Base-by-base conservation (phyloP, 805 yeast genomes). In the Saccharomycopsis sp. region DNA sequence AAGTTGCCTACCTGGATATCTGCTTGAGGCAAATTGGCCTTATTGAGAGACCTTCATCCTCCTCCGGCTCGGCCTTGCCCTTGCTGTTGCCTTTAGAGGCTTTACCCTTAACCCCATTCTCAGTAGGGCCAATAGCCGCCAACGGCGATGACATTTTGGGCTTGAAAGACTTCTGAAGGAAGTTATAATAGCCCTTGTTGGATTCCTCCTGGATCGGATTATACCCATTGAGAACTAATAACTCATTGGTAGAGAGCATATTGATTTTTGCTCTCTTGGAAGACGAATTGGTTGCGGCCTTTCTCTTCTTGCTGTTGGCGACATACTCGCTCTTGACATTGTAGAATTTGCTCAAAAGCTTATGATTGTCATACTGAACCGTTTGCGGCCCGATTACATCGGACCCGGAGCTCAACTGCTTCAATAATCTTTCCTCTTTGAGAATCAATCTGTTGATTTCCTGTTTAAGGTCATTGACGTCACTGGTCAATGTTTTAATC, bases 401-500 rank as follows among this genome's bases (percentile, higher is more conserved):
- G 3, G 19, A 19, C 3, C 22, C 20, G 3, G 3, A 3, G 49
- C 22, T 19, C 29, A 59, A 52, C 19, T 34, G 9, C 2, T 29
- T n/a, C 12, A 61, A 20, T 24, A 56, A 12, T 41, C 51, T 41
- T 24, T 58, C 55, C 38, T 62, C 64, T 35, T 56, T 59, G 17
- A 55, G 34, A 9, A 62, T 52, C 59, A 62, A 56, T 44, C 53
- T 47, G 38, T 62, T 29, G 22, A 62, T 49, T 42, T 62, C 35
- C 3, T n/a, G 19, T 47, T 56, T 58, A 38, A 62, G 34, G 15
- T 12, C 34, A 17, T n/a, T 20, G n/a, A 62, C 57, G 44, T 62
- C 64, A 15, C 51, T 25, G 23, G 47, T 57, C 42, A 62, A 54
- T 41, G 53, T 57, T 25, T 59, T 62, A 34, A 62, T 54, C 50